These are phyloP conservation scores for Lecanicillium sp. DNA, from an alignment of 2,329 filamentous ascomycete species.

Conservation along the genomic window DNA sequence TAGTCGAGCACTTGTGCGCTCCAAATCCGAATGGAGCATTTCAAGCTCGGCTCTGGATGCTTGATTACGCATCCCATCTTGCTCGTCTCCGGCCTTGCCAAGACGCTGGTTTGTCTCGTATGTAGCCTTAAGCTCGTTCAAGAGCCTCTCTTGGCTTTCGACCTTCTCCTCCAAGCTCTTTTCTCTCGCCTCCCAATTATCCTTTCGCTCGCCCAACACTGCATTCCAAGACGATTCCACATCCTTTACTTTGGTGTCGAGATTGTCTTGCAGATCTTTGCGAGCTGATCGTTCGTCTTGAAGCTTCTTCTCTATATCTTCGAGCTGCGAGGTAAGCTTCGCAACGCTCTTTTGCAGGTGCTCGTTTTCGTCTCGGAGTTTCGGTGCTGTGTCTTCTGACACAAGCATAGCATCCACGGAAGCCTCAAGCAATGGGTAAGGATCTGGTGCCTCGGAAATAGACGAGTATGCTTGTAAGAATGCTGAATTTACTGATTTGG, in stretches of 20 bases:
- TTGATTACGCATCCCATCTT: slow-evolving; percentile 51
- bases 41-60: slow-evolving; percentile 88
- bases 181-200: slow-evolving; percentile 95
- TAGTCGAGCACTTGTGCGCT: slow-evolving; percentile 78
- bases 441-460: slow-evolving; percentile 90
- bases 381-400: slow-evolving; percentile 87
- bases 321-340: slow-evolving; percentile 71
- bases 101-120: slow-evolving; percentile 94
- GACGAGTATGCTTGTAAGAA: slow-evolving; percentile 92
- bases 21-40: slow-evolving; percentile 85
- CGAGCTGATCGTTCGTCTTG: slow-evolving; percentile 69
- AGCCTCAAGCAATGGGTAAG: slow-evolving; percentile 91
- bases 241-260: slow-evolving; percentile 79
- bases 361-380: slow-evolving; percentile 80
- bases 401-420: slow-evolving; percentile 91
- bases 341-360: slow-evolving; percentile 75
- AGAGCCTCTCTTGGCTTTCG: slow-evolving; percentile 83
- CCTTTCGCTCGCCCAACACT: slow-evolving; percentile 85
- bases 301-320: slow-evolving; percentile 74
- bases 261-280: slow-evolving; percentile 67
- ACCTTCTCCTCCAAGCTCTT: slow-evolving; percentile 86
- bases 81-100: slow-evolving; percentile 62
- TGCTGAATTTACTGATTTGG: slow-evolving; percentile 86
- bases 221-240: slow-evolving; percentile 86
- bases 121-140: slow-evolving; percentile 93